A percentile compares a stretch with the other conserved stretches of the same genome.
These are phyloP conservation scores for Globisporangium ultimum DNA, from an alignment of 352 stramenopile genomes.

Conservation along the genomic window DNA sequence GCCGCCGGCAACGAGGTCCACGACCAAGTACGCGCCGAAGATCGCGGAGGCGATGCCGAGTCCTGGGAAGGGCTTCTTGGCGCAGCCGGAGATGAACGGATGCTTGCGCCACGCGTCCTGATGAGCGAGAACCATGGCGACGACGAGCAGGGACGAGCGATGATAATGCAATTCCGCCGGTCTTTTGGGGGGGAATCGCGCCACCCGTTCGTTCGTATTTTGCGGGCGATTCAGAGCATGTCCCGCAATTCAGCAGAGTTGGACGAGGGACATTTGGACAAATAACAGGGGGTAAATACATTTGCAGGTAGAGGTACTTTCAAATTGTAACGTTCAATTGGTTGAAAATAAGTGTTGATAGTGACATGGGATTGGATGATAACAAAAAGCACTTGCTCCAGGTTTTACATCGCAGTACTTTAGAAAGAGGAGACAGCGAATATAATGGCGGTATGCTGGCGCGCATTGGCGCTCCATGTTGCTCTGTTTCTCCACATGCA, in stretches of 20 bases:
- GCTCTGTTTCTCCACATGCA: too few relatives aligned
- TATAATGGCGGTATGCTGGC: background rate
- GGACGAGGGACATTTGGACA: background rate
- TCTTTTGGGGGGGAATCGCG: slow-evolving; percentile 2
- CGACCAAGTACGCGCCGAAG: slow-evolving; percentile 76
- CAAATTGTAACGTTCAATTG: too few relatives aligned
- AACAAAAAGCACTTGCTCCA: too few relatives aligned
- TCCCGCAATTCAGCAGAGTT: slow-evolving; percentile 17
- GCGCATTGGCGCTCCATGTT: too few relatives aligned
- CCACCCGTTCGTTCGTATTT: slow-evolving; percentile 17
- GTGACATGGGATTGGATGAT: too few relatives aligned
- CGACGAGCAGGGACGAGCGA: background rate
- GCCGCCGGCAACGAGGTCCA: slow-evolving; percentile 56
- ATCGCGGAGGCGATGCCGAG: slow-evolving; percentile 71
- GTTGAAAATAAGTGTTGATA: background rate
- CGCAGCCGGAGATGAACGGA: slow-evolving; percentile 78
- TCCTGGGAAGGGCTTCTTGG: slow-evolving; percentile 84
- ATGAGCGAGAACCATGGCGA: slow-evolving; percentile 77
- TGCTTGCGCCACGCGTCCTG: slow-evolving; percentile 89
- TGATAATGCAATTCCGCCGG: slow-evolving; percentile 13
- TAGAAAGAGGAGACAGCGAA: slow-evolving; percentile 3
- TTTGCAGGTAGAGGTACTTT: background rate
- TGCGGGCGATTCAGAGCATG: slow-evolving; percentile 13
- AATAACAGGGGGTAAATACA: background rate
- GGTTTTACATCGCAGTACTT: slow-evolving; percentile 1